A percentile compares a stretch with the other conserved stretches of the same genome.
Evolutionary conservation across 345 rosid species (phyloP).

Genomic region (Viola odorata): DNA sequence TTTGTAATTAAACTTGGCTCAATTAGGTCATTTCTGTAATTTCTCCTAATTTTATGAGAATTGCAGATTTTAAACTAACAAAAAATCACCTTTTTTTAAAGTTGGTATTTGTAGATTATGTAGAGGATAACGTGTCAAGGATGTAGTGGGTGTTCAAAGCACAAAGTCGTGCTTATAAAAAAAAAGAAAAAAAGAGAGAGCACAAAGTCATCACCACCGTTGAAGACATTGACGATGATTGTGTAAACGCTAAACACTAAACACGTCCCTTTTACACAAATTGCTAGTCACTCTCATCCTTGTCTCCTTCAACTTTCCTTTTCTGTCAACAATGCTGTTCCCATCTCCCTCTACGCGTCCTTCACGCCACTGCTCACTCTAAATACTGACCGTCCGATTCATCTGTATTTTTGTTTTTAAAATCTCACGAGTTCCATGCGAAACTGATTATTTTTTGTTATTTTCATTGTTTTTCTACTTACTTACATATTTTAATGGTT

Average conservation of each 20-base stretch:
- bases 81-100: too few relatives aligned
- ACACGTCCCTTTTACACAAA: not conserved
- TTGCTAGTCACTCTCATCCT: slow-evolving; percentile 6
- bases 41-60: too few relatives aligned
- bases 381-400: slow-evolving; percentile 15
- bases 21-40: too few relatives aligned
- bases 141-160: too few relatives aligned
- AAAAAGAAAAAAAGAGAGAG: not conserved
- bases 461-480: not conserved
- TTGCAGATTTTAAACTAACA: too few relatives aligned
- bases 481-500: too few relatives aligned
- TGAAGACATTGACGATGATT: slow-evolving; percentile 14
- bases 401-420: not conserved
- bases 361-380: slow-evolving; percentile 19
- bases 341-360: slow-evolving; percentile 4
- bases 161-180: not conserved
- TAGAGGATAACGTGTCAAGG: too few relatives aligned
- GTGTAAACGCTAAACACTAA: not conserved
- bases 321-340: slow-evolving; percentile 11
- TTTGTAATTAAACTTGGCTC: too few relatives aligned
- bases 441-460: not conserved
- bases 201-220: not conserved
- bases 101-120: too few relatives aligned
- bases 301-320: slow-evolving; percentile 21
- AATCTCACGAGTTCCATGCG: not conserved